Evolutionary conservation across 2,329 filamentous ascomycete genomes (phyloP), one percentile per base, ranked within the genome.

Genomic region (Didymella pomorum): DNA sequence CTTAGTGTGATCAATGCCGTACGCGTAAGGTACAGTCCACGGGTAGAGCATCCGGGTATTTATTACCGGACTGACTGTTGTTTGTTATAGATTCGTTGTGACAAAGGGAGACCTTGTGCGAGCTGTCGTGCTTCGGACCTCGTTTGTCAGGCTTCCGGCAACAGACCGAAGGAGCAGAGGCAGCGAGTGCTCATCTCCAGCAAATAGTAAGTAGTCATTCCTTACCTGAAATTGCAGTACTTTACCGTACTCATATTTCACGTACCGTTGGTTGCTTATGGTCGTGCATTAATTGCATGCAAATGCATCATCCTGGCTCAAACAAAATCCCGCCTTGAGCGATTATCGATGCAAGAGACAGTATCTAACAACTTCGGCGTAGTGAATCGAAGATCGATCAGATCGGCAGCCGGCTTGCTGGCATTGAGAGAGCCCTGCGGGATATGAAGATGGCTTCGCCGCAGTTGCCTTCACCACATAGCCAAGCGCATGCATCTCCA

Each of bases 371-470:
- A 18, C 14, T 20, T 23, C 2, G 2, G 7, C 37, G 4, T 44
- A 79, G 76, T 56, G 77, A 79, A 46, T 69, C 65, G 43, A 79
- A 79, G 53, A 76, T 79, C 25, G 76, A 79, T 35, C 65, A 68
- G 1, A 76, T 77, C 39, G 72, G 66, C n/a, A 51, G 56, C 25
- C 54, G 60, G 41, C 52, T 69, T 33, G 59, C 62, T 6, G 56
- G 60, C 42, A 78, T 79, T 43, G 74, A 76, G 55, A 50, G 61
- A 41, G 53, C 62, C 4, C 62, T 77, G 16, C 48, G 45, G 26
- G 53, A 61, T 18, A 44, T 61, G 39, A 58, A 51, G 21, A 51
- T 31, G 26, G 18, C 45, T 35, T 41, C 31, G 18, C 39, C 31
- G 20, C 49, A 39, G 11, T 20, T 26, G 16, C 18, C 58, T 25